These are phyloP conservation scores for Prunus kanzakura DNA, from an alignment of 306 rosid genomes.

Conservation along the genomic window DNA sequence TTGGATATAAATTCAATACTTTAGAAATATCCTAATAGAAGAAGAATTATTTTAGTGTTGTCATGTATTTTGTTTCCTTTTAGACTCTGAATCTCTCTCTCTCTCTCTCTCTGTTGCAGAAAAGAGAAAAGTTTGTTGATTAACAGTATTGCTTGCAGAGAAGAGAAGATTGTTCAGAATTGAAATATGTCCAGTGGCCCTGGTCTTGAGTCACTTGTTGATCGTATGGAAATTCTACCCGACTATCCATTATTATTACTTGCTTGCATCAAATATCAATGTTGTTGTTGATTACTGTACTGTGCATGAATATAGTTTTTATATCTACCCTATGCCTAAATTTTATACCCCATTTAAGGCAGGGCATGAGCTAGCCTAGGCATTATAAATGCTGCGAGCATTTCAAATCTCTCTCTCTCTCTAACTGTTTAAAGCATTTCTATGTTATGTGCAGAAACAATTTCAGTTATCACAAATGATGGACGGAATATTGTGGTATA, in stretches of 20 bases:
- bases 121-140: not conserved
- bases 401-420: not conserved
- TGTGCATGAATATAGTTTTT: not conserved
- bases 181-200: slow-evolving; percentile 43
- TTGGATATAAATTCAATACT: too few relatives aligned
- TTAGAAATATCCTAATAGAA: too few relatives aligned
- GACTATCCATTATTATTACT: not conserved
- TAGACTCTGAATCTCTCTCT: too few relatives aligned
- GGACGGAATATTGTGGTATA: slow-evolving; percentile 95
- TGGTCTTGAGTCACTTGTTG: slow-evolving; percentile 58
- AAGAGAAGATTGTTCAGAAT: not conserved
- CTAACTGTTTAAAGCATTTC: not conserved
- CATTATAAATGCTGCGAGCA: not conserved
- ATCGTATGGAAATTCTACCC: slow-evolving; percentile 30
- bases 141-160: not conserved
- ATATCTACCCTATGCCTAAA: not conserved
- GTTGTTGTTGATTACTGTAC: not conserved
- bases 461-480: slow-evolving; percentile 88
- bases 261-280: not conserved
- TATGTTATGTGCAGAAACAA: slow-evolving; percentile 52
- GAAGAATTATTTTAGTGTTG: too few relatives aligned
- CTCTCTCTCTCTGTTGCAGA: slow-evolving; percentile 11
- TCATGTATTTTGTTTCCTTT: too few relatives aligned
- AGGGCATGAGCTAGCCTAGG: too few relatives aligned
- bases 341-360: not conserved